A percentile compares a stretch with the other conserved stretches of the same genome.
Evolutionary conservation across 345 rosid species (phyloP).

Genomic region (Eucalyptus erythrocorys): DNA sequence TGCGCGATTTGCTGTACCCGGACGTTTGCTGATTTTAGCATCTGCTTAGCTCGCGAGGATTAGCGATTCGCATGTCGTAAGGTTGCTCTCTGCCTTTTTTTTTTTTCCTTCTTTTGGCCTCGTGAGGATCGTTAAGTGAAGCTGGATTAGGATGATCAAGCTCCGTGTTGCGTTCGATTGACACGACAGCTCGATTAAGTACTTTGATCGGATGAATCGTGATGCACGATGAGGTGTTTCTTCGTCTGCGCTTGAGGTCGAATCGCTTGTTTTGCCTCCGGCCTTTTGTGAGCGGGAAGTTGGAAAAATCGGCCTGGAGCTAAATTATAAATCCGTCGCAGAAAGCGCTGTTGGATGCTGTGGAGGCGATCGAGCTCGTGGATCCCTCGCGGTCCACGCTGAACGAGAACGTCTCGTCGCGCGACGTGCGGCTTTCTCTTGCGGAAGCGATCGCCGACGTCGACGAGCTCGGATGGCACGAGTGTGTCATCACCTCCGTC

Average conservation of each 20-base stretch:
- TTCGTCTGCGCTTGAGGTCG: neutral
- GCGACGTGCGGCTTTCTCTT: neutral
- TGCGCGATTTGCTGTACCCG: neutral
- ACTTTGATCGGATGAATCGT: neutral
- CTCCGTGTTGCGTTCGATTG: neutral
- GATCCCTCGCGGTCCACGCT: conserved; percentile 50
- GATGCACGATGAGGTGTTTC: neutral
- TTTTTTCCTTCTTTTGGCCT: neutral
- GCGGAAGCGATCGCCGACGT: conserved; percentile 21
- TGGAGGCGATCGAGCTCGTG: conserved; percentile 15
- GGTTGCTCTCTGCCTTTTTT: neutral
- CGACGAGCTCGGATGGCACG: conserved; percentile 29
- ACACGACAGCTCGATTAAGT: neutral
- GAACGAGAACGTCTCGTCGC: conserved; percentile 8
- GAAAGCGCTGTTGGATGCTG: conserved; percentile 20
- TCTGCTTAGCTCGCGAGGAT: neutral
- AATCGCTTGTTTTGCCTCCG: neutral
- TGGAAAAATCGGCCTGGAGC: neutral
- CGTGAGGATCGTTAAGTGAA: neutral
- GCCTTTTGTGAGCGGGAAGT: neutral
- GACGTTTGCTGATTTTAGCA: neutral
- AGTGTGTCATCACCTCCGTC: conserved; percentile 35
- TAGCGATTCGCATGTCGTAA: neutral
- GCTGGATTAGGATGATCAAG: neutral
- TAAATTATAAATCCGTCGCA: neutral